Conservation (phyloP, 352 stramenopile species). For the Phytophthora kernoviae region DNA sequence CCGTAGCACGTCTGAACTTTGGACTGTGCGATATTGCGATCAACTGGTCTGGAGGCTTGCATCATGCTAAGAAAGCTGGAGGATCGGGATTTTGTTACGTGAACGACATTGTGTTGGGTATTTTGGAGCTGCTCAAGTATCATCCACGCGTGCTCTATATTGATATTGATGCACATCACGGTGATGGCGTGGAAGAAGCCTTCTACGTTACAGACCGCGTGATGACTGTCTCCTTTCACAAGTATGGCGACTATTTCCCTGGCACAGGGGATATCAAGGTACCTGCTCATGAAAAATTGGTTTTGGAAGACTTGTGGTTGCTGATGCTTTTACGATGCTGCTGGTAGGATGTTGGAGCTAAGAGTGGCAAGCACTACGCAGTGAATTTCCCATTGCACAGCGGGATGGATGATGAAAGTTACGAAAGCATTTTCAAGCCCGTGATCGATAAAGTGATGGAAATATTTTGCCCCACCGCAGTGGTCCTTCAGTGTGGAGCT, state of each 20-base stretch:
- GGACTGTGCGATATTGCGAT: conserved; percentile 95
- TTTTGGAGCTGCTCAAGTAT: conserved; percentile 97
- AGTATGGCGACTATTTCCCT: conserved; percentile 99
- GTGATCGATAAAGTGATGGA: conserved; percentile 94
- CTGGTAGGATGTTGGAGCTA: conserved; percentile 90
- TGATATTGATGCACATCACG: conserved; percentile 99
- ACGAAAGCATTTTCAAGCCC: conserved; percentile 97
- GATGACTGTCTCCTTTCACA: conserved; percentile 99
- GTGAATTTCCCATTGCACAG: conserved; percentile 97
- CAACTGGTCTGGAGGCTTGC: conserved; percentile 97
- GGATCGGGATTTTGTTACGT: conserved; percentile 96
- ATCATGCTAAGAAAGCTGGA: conserved; percentile 98
- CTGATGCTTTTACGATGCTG: neutral
- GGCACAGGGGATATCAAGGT: conserved; percentile 93
- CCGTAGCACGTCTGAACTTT: conserved; percentile 96
- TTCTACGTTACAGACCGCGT: conserved; percentile 97
- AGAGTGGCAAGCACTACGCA: conserved; percentile 92
- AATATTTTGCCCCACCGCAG: conserved; percentile 83
- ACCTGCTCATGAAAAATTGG: no score
- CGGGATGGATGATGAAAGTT: conserved; percentile 96
- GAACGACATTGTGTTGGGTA: conserved; percentile 98
- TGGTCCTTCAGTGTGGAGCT: conserved; percentile 98
- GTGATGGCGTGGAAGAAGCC: conserved; percentile 97
- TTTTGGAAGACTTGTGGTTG: no score
- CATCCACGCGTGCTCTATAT: conserved; percentile 98